Evolutionary conservation across 2,329 filamentous ascomycete species (phyloP).

Genomic region (Talaromyces marneffei): DNA sequence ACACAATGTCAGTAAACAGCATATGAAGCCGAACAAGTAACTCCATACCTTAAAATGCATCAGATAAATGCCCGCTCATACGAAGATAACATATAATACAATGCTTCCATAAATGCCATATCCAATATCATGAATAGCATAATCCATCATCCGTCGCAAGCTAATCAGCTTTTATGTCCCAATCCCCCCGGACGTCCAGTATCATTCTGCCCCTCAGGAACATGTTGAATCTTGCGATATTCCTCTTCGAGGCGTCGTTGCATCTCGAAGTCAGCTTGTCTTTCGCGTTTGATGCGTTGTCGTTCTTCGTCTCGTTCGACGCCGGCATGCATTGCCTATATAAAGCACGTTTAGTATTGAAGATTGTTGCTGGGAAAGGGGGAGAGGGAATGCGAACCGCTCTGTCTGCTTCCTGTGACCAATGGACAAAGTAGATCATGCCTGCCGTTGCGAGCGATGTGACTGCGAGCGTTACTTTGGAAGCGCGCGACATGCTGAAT

Average conservation of each 20-base stretch:
- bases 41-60: background rate
- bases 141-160: background rate
- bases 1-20: too few species aligned
- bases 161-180: conserved; percentile 21
- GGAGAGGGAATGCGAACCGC: conserved; percentile 50
- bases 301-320: conserved; percentile 94
- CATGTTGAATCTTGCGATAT: conserved; percentile 81
- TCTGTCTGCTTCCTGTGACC: conserved; percentile 77
- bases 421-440: conserved; percentile 83
- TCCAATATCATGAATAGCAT: too few species aligned
- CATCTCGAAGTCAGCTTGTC: conserved; percentile 91
- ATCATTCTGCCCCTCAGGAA: conserved; percentile 48
- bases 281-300: conserved; percentile 81
- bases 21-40: background rate
- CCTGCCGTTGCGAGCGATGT: conserved; percentile 70
- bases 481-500: conserved; percentile 72
- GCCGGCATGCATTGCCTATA: conserved; percentile 83
- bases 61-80: background rate
- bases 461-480: conserved; percentile 74
- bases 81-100: background rate
- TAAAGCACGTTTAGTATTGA: background rate
- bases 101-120: background rate
- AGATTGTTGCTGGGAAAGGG: background rate
- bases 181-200: conserved; percentile 16
- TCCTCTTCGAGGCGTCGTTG: conserved; percentile 79